A percentile compares a stretch with the other conserved stretches of the same genome.
phyloP scores from a whole-genome alignment of 169 alveolate genomes.

The Babesia divergens region DNA sequence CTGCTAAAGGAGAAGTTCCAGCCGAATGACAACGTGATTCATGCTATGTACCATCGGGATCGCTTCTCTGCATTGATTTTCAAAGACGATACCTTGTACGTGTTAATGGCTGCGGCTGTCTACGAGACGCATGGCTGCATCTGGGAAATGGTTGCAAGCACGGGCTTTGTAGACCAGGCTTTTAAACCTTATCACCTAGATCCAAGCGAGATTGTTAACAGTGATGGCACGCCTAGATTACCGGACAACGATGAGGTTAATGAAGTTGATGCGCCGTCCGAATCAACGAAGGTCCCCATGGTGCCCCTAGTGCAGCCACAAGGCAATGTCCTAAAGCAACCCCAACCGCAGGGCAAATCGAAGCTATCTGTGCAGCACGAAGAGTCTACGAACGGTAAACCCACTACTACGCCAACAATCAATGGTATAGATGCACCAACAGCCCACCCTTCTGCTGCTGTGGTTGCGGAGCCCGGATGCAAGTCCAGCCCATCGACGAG shows the following conservation, averaged over 20 bases:
- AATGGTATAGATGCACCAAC: too few species aligned
- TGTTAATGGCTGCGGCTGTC: slow-evolving; percentile 45
- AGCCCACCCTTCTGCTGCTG: too few species aligned
- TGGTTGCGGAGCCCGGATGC: too few species aligned
- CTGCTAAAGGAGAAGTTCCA: slow-evolving; percentile 6
- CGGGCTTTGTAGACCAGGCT: slow-evolving; percentile 37
- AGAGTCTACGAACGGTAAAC: too few species aligned
- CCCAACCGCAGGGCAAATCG: too few species aligned
- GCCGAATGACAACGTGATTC: not conserved
- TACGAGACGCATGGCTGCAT: slow-evolving; percentile 44
- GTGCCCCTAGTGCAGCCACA: too few species aligned
- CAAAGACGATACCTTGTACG: slow-evolving; percentile 21
- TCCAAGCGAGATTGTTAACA: not conserved
- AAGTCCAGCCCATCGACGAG: too few species aligned
- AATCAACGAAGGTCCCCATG: not conserved
- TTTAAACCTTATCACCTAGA: slow-evolving; percentile 30
- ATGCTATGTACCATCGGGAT: slow-evolving; percentile 41
- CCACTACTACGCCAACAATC: too few species aligned
- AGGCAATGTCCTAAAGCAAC: too few species aligned
- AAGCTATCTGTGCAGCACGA: too few species aligned
- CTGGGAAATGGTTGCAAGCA: slow-evolving; percentile 56
- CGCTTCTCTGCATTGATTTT: slow-evolving; percentile 36
- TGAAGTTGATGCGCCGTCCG: not conserved
- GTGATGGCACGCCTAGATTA: too few species aligned
- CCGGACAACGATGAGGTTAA: slow-evolving; percentile 1